These are phyloP conservation scores for Lomentospora prolificans DNA, from an alignment of 2,329 filamentous ascomycete species.

Conservation along the genomic window DNA sequence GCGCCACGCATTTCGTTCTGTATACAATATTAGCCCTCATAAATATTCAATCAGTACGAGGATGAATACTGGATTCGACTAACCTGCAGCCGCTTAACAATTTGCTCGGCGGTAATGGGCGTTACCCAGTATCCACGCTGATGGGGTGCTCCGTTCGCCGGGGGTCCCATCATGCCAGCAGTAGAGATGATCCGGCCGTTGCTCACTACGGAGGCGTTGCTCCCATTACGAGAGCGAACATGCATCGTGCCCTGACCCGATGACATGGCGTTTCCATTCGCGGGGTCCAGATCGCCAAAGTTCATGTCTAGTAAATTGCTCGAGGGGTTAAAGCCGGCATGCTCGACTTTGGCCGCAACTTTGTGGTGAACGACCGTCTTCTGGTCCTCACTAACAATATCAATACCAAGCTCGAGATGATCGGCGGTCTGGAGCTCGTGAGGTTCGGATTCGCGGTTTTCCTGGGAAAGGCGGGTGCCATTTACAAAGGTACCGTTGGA, in stretches of 20 bases:
- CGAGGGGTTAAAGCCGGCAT: constrained; percentile 71
- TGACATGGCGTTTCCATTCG: constrained; percentile 63
- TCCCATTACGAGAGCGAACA: constrained; percentile 59
- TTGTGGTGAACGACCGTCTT: constrained; percentile 99
- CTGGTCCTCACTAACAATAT: constrained; percentile 97
- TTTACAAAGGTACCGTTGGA: constrained; percentile 99
- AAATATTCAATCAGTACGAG: too few relatives aligned
- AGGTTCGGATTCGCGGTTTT: constrained; percentile 93
- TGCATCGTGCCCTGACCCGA: constrained; percentile 58
- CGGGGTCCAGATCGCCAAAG: constrained; percentile 82
- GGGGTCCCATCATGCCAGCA: constrained; percentile 36
- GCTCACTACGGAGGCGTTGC: constrained; percentile 51
- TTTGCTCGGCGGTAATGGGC: constrained; percentile 86
- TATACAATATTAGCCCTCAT: constrained; percentile 4
- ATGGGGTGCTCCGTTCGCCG: constrained; percentile 53
- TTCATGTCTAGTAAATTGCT: constrained; percentile 79
- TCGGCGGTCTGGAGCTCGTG: constrained; percentile 88
- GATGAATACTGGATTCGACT: background rate
- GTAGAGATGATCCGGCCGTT: constrained; percentile 50
- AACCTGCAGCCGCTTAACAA: constrained; percentile 78
- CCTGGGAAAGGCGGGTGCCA: constrained; percentile 75
- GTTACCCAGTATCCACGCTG: constrained; percentile 79
- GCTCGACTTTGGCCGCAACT: constrained; percentile 91
- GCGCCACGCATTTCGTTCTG: constrained; percentile 87
- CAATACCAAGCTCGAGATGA: constrained; percentile 88